Evolutionary conservation across 257 asterid species (phyloP), one percentile per base, ranked within the genome.

Genomic region (Scutellaria minor): DNA sequence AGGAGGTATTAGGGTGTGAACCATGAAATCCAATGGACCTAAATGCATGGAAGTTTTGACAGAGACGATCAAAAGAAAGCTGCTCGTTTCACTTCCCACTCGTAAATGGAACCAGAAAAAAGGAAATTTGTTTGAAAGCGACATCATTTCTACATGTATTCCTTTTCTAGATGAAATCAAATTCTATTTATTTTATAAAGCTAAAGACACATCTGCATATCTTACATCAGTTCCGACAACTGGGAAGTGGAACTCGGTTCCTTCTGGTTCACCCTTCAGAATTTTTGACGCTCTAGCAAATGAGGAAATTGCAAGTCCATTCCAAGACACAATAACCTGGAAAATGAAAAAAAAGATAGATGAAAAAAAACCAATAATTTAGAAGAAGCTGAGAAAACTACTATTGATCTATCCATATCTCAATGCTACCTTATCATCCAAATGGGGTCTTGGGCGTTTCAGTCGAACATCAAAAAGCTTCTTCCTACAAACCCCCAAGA

Each of bases 311-410:
- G 79, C 87, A 51, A 94, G 97, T 69, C 99, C 99, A 69, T 94
- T 94, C 99, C 99, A 94, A 2, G 99, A 88, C 24, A 94, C 99
- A 69, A 94, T 94, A 40, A 94, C 99, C 99, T 94, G 71, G 55
- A 45, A 76, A 24, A 56, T 42, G 72, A 40, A 74, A 67, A 46
- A 60, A 50, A 57, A 53, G 40, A 63, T 44, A 7, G 48, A 10
- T 10, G 5, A 44, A 50, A n/a, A 1, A 5, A n/a, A 13, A 18
- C 18, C 44, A 51, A 12, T 15, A 12, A n/a, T 2, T 3, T 48
- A 12, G 20, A 15, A 46, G 24, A 45, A 42, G 13, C n/a, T 20
- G 48, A 12, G 13, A 35, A 27, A 41, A 24, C 13, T 35, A 8
- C 39, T 48, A 20, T 4, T 9, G 6, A 47, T n/a, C 6, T 37